A percentile compares a stretch with the other conserved stretches of the same genome.
phyloP scores from a whole-genome alignment of 1,139 yeast species.

The Hanseniaspora uvarum region DNA sequence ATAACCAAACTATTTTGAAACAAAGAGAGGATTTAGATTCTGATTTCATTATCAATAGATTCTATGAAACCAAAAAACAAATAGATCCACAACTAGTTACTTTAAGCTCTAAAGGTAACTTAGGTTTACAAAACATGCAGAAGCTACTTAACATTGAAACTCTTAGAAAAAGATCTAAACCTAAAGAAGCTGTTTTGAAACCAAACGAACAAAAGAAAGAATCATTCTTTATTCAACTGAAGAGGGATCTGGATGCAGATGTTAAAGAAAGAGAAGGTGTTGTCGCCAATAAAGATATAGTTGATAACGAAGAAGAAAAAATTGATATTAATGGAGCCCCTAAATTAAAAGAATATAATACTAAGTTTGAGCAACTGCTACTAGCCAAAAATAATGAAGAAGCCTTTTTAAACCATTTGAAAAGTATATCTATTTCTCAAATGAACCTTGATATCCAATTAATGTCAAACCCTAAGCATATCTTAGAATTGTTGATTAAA shows the following conservation, averaged over 20 bases:
- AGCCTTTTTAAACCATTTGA: conserved; percentile 1
- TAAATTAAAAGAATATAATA: conserved; percentile 13
- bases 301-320: background rate
- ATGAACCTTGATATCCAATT: conserved; percentile 13
- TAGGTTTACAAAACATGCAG: conserved; percentile 45
- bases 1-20: conserved; percentile 34
- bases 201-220: conserved; percentile 49
- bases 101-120: conserved; percentile 64
- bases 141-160: conserved; percentile 74
- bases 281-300: conserved; percentile 38
- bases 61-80: conserved; percentile 55
- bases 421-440: conserved; percentile 12
- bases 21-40: conserved; percentile 26
- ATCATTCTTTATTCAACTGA: conserved; percentile 66
- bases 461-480: conserved; percentile 12
- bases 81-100: conserved; percentile 57
- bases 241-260: conserved; percentile 20
- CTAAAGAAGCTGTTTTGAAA: conserved; percentile 77
- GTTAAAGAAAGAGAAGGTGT: conserved; percentile 23
- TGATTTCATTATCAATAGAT: conserved; percentile 27
- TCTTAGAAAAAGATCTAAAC: conserved; percentile 78
- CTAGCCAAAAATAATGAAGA: background rate
- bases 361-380: conserved; percentile 7
- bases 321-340: background rate
- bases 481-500: background rate